A percentile compares a stretch with the other conserved stretches of the same genome.
phyloP scores from a whole-genome alignment of 2,329 filamentous ascomycete species.

The Cryphonectria radicalis region DNA sequence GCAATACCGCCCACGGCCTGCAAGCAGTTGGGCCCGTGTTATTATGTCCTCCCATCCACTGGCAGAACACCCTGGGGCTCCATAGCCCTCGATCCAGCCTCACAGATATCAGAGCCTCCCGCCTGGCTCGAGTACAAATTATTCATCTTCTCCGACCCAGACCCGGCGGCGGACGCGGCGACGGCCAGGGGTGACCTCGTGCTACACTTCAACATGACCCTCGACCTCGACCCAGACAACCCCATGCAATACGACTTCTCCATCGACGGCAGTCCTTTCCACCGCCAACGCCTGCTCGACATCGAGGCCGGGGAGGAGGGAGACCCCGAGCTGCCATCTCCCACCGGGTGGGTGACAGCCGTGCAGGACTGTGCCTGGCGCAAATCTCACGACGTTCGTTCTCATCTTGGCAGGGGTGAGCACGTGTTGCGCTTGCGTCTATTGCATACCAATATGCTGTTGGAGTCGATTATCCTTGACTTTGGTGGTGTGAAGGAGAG shows the following conservation, averaged over 20 bases:
- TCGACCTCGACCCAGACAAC: constrained; percentile 41
- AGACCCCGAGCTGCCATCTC: constrained; percentile 21
- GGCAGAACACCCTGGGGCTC: constrained; percentile 48
- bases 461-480: constrained; percentile 43
- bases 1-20: constrained; percentile 41
- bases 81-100: constrained; percentile 34
- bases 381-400: constrained; percentile 14
- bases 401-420: constrained; percentile 17
- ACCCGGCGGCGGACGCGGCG: too few relatives aligned
- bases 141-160: constrained; percentile 14
- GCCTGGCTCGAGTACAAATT: constrained; percentile 20
- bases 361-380: constrained; percentile 31
- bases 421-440: constrained; percentile 37
- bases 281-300: constrained; percentile 29
- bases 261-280: constrained; percentile 34
- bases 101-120: neutral
- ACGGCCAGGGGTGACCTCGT: constrained; percentile 36
- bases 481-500: constrained; percentile 41
- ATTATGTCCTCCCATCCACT: constrained; percentile 43
- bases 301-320: constrained; percentile 30
- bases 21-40: constrained; percentile 33
- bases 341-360: constrained; percentile 27
- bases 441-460: constrained; percentile 36
- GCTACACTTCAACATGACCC: constrained; percentile 43
- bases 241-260: constrained; percentile 51